Evolutionary conservation across 2,329 filamentous ascomycete species (phyloP).

Genomic region (Calonectria henricotiae): DNA sequence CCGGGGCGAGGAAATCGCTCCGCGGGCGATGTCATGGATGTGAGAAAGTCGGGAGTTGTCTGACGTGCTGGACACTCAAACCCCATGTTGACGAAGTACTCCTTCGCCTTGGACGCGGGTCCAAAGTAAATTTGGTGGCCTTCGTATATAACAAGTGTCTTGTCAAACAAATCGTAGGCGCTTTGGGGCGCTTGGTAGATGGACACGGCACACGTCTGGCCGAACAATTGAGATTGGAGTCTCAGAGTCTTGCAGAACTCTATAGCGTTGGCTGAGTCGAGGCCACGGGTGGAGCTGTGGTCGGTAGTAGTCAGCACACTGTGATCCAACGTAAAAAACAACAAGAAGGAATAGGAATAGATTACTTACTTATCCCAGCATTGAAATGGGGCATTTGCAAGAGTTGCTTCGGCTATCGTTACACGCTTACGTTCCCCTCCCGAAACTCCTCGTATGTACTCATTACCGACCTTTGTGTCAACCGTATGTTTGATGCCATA

Average conservation of each 20-base stretch:
- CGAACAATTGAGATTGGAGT: slow-evolving; percentile 40
- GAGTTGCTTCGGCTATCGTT: slow-evolving; percentile 79
- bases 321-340: background rate
- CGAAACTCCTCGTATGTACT: slow-evolving; percentile 78
- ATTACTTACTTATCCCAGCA: slow-evolving; percentile 50
- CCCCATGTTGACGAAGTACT: slow-evolving; percentile 74
- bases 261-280: slow-evolving; percentile 46
- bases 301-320: background rate
- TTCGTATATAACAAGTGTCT: slow-evolving; percentile 77
- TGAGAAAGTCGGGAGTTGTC: slow-evolving; percentile 77
- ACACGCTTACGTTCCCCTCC: slow-evolving; percentile 85
- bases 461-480: slow-evolving; percentile 80
- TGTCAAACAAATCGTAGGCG: slow-evolving; percentile 76
- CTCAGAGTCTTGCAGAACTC: slow-evolving; percentile 44
- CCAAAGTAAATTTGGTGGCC: slow-evolving; percentile 79
- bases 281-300: slow-evolving; percentile 43
- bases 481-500: slow-evolving; percentile 82
- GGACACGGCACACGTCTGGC: slow-evolving; percentile 43
- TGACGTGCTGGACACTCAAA: slow-evolving; percentile 74
- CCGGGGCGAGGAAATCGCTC: slow-evolving; percentile 55
- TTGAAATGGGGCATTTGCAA: slow-evolving; percentile 63
- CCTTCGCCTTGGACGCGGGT: slow-evolving; percentile 68
- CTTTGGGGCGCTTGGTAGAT: slow-evolving; percentile 75
- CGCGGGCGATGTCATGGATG: slow-evolving; percentile 63
- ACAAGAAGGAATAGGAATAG: too few relatives aligned